phyloP scores from a whole-genome alignment of 495 filamentous ascomycete species.

The Penicilliopsis zonata region DNA sequence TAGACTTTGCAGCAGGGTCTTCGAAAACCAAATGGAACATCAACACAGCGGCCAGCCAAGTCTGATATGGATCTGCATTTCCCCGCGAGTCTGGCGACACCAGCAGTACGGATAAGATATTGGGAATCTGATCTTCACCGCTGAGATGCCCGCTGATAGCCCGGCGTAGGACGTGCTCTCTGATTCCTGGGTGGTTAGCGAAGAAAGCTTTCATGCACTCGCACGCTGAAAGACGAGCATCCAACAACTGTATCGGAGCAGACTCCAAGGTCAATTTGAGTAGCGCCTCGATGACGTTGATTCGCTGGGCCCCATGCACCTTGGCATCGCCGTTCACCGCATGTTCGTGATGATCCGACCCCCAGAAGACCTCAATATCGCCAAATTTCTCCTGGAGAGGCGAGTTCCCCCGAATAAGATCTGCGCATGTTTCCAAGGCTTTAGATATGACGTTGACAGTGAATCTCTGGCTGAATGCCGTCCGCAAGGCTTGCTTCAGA shows the following conservation, averaged over 20 bases:
- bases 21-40: slow-evolving; percentile 84
- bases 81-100: slow-evolving; percentile 43
- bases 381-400: slow-evolving; percentile 76
- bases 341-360: slow-evolving; percentile 9
- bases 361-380: slow-evolving; percentile 47
- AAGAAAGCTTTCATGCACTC: slow-evolving; percentile 91
- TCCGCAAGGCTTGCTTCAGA: slow-evolving; percentile 67
- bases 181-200: slow-evolving; percentile 63
- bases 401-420: slow-evolving; percentile 74
- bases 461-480: slow-evolving; percentile 69
- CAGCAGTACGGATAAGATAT: slow-evolving; percentile 75
- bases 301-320: slow-evolving; percentile 32
- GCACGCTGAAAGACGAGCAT: slow-evolving; percentile 73
- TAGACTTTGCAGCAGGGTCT: slow-evolving; percentile 62
- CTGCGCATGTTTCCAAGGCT: slow-evolving; percentile 74
- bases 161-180: slow-evolving; percentile 70
- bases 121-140: slow-evolving; percentile 76
- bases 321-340: slow-evolving; percentile 35
- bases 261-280: slow-evolving; percentile 73
- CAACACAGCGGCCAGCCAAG: slow-evolving; percentile 86
- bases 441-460: slow-evolving; percentile 71
- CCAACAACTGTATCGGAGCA: slow-evolving; percentile 51
- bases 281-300: slow-evolving; percentile 91
- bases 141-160: slow-evolving; percentile 80
- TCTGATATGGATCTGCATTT: slow-evolving; percentile 71